phyloP scores from a whole-genome alignment of 228 moss, liverwort and hornwort species.

The Sphagnum fallax region DNA sequence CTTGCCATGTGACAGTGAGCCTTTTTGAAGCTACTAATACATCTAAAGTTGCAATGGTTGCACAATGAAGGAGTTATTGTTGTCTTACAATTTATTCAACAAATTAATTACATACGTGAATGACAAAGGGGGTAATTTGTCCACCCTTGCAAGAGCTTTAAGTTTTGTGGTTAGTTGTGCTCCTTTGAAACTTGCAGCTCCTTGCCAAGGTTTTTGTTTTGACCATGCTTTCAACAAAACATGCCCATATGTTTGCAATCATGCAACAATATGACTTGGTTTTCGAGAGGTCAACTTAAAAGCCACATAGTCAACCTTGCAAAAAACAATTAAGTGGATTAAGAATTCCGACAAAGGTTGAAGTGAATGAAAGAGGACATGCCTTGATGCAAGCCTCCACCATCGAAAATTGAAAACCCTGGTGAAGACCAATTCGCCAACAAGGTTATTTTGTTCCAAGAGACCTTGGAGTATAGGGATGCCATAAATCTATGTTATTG shows the following conservation, averaged over 20 bases:
- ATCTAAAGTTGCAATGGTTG: not conserved
- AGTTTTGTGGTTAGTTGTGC: not conserved
- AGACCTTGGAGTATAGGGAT: constrained; percentile 30
- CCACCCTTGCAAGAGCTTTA: not conserved
- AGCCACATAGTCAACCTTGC: not conserved
- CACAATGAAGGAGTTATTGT: not conserved
- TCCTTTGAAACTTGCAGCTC: not conserved
- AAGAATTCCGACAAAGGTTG: constrained; percentile 18
- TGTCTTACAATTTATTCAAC: not conserved
- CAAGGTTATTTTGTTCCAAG: constrained; percentile 28
- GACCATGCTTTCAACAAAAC: not conserved
- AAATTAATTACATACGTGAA: not conserved
- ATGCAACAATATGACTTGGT: not conserved
- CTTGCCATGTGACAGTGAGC: not conserved
- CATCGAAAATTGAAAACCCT: constrained; percentile 28
- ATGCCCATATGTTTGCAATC: not conserved
- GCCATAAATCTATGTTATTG: constrained; percentile 20
- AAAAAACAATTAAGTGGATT: not conserved
- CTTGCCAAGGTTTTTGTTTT: not conserved
- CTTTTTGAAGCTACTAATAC: not conserved
- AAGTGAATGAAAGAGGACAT: not conserved
- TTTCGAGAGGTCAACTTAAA: not conserved
- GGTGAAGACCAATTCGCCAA: constrained; percentile 35
- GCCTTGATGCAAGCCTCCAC: constrained; percentile 30
- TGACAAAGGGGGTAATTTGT: not conserved